These are phyloP conservation scores for Venturia aucupariae DNA, from an alignment of 2,329 filamentous ascomycete species.

Conservation along the genomic window DNA sequence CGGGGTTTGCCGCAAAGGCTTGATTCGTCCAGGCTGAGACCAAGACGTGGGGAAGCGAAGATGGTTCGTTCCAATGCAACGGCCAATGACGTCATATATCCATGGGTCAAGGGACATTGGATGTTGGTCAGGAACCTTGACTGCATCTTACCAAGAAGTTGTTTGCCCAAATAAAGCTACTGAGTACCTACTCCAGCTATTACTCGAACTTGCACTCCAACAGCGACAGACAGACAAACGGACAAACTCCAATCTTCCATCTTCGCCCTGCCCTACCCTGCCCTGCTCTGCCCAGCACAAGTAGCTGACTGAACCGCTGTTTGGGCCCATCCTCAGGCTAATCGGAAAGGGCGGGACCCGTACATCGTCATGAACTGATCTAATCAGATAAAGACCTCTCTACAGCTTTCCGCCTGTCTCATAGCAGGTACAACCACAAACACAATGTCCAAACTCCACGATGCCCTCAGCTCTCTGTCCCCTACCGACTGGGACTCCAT, in stretches of 20 bases:
- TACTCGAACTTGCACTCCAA: too few species aligned
- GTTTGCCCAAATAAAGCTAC: neutral
- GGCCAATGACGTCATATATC: too few species aligned
- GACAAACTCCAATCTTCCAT: neutral
- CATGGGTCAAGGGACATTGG: too few species aligned
- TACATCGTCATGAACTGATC: constrained; percentile 1
- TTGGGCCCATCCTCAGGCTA: neutral
- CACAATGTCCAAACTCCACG: constrained; percentile 35
- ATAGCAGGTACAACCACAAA: neutral
- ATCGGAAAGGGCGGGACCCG: neutral
- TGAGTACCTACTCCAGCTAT: too few species aligned
- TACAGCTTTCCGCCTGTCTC: neutral
- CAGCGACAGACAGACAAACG: too few species aligned
- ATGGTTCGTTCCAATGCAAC: neutral
- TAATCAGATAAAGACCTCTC: neutral
- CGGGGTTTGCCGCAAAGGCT: neutral
- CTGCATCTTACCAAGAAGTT: neutral
- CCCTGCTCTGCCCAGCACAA: neutral
- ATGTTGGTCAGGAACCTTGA: too few species aligned
- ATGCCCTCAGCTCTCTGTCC: constrained; percentile 35
- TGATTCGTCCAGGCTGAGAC: neutral
- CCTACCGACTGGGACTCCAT: constrained; percentile 37
- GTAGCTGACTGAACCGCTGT: too few species aligned
- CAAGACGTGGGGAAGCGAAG: neutral
- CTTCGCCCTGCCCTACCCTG: neutral